Conservation (phyloP, 2,329 filamentous ascomycete species). For the Cytospora leucostoma region DNA sequence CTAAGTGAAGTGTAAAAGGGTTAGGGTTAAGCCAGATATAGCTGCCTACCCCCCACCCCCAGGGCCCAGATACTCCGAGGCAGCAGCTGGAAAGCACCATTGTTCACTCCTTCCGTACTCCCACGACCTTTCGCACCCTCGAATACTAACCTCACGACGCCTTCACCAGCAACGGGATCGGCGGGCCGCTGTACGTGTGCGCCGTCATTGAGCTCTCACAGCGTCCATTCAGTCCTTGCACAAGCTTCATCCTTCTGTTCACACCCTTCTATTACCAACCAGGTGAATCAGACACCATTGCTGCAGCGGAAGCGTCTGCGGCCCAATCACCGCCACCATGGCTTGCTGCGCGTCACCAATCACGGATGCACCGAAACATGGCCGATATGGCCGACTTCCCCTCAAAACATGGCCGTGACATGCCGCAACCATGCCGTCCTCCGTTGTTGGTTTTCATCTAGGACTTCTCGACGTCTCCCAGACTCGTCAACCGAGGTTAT, state of each 20-base stretch:
- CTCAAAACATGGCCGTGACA: not conserved
- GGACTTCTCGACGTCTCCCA: not conserved
- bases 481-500: not conserved
- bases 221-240: not conserved
- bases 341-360: not conserved
- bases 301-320: not conserved
- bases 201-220: not conserved
- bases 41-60: no score
- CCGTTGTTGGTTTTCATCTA: not conserved
- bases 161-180: not conserved
- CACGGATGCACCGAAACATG: not conserved
- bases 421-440: not conserved
- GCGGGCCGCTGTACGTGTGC: not conserved
- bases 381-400: not conserved
- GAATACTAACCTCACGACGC: not conserved
- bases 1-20: no score
- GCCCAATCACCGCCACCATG: not conserved
- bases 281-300: not conserved
- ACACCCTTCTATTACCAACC: not conserved
- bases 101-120: no score
- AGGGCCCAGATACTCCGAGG: no score
- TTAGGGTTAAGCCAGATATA: no score
- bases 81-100: no score
- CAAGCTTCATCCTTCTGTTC: not conserved
- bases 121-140: not conserved